Conservation (phyloP, 176 grass and related monocot genomes). For the Triticum timopheevii region DNA sequence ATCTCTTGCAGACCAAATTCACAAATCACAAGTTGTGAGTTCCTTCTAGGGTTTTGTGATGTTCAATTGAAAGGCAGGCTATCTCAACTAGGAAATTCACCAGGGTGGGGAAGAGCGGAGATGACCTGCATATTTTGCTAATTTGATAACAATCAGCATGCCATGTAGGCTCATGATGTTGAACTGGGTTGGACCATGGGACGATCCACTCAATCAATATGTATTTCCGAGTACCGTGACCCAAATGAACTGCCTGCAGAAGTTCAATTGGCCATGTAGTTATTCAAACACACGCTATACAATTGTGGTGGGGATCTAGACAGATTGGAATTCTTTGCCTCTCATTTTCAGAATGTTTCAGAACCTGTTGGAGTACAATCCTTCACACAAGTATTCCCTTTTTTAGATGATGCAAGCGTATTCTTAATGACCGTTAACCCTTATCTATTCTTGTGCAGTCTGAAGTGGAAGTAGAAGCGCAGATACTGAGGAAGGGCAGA, state of each 20-base stretch:
- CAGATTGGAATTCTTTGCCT: neutral
- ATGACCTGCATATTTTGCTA: neutral
- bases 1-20: neutral
- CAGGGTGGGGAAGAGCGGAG: neutral
- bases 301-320: neutral
- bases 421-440: neutral
- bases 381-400: neutral
- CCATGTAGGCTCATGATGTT: neutral
- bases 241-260: neutral
- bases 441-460: constrained; percentile 34
- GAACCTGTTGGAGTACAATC: neutral
- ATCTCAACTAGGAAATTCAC: neutral
- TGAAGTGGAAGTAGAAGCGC: constrained; percentile 39
- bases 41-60: neutral
- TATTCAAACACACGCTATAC: neutral
- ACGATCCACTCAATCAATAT: neutral
- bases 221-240: neutral
- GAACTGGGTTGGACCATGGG: neutral
- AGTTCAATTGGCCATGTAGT: neutral
- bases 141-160: neutral
- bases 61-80: neutral
- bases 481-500: constrained; percentile 45
- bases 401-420: neutral
- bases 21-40: neutral
- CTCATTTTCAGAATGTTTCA: neutral